Evolutionary conservation across 1,284 basidiomycete species (phyloP).

Genomic region (Ustilago xerochloae): DNA sequence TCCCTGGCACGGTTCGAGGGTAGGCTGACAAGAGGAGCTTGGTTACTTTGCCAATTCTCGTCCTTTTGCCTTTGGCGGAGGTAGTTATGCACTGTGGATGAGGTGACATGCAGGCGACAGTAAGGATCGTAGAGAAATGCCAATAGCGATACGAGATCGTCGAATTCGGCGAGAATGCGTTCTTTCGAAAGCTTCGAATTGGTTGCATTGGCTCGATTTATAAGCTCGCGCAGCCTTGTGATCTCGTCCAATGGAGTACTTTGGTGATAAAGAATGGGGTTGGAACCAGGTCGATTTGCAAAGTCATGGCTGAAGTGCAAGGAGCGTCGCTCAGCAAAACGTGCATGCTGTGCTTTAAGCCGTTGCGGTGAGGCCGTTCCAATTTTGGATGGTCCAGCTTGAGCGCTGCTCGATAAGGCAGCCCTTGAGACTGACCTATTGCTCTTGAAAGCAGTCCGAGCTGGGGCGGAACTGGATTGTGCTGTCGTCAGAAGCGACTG

Average conservation of each 20-base stretch:
- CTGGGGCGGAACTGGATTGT: background rate
- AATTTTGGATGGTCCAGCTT: background rate
- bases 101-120: conserved; percentile 41
- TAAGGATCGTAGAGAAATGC: conserved; percentile 45
- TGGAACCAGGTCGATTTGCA: conserved; percentile 7
- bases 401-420: background rate
- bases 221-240: conserved; percentile 41
- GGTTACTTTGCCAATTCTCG: conserved; percentile 34
- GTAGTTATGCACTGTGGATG: conserved; percentile 29
- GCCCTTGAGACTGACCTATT: background rate
- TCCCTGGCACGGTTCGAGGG: conserved; percentile 20
- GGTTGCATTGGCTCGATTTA: conserved; percentile 41
- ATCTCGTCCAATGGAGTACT: conserved; percentile 40
- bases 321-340: background rate
- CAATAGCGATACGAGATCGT: conserved; percentile 35
- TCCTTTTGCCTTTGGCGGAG: conserved; percentile 29
- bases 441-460: background rate
- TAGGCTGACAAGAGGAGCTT: conserved; percentile 31
- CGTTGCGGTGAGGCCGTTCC: background rate
- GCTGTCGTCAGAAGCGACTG: conserved; percentile 8
- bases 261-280: background rate
- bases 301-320: conserved; percentile 18
- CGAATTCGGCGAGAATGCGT: conserved; percentile 32
- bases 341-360: no score
- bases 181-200: conserved; percentile 45